Evolutionary conservation across 257 asterid genomes (phyloP).

Genomic region (Solanum dulcamara): DNA sequence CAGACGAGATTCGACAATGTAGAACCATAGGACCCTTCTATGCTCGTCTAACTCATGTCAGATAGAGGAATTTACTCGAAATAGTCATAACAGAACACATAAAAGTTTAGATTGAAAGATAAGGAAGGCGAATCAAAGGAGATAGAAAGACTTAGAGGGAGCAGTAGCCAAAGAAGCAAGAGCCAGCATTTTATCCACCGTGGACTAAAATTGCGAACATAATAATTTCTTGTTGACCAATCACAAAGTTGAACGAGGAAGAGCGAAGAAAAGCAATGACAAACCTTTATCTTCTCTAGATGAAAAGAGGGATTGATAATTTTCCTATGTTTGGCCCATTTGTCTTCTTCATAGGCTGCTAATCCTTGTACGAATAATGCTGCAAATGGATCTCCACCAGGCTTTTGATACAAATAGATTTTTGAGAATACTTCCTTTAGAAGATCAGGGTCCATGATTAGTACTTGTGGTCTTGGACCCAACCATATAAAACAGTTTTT

Average conservation of each 20-base stretch:
- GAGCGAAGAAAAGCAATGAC: neutral
- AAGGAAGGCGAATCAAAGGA: neutral
- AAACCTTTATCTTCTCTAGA: neutral
- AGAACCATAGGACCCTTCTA: neutral
- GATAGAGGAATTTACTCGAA: neutral
- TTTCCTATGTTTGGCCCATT: slow-evolving; percentile 56
- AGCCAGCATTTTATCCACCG: neutral
- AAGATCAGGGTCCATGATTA: slow-evolving; percentile 31
- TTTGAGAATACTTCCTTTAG: slow-evolving; percentile 34
- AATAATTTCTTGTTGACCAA: neutral
- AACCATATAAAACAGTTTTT: slow-evolving; percentile 31
- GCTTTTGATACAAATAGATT: slow-evolving; percentile 17
- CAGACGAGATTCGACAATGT: neutral
- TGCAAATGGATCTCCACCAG: slow-evolving; percentile 19
- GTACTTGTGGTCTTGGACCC: slow-evolving; percentile 34
- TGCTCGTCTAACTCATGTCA: neutral
- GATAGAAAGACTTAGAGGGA: neutral
- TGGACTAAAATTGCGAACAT: neutral
- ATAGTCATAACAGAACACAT: neutral
- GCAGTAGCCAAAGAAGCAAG: neutral
- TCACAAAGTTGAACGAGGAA: neutral
- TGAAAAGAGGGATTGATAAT: slow-evolving; percentile 6
- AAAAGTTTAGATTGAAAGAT: neutral
- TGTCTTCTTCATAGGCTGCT: slow-evolving; percentile 15
- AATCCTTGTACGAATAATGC: slow-evolving; percentile 26